Percentiles rank a stretch among this genome's conserved stretches.
phyloP scores from a whole-genome alignment of 805 yeast species.

The Candida nonsorbophila region DNA sequence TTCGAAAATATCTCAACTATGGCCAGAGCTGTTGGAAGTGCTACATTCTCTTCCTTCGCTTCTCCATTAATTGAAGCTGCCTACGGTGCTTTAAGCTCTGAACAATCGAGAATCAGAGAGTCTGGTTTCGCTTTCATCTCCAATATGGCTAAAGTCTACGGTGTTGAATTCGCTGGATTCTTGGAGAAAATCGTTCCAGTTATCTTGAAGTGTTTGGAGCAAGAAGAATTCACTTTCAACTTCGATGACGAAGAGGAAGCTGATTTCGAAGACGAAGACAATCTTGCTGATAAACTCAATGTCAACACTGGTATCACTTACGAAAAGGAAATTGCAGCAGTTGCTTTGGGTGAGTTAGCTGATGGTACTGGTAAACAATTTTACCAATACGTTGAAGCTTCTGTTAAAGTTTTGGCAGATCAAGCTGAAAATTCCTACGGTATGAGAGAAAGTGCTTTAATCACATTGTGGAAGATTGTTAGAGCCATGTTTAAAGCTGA shows the following conservation, averaged over 20 bases:
- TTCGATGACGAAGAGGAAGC: constrained; percentile 43
- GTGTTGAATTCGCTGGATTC: constrained; percentile 82
- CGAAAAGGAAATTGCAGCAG: constrained; percentile 93
- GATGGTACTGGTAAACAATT: constrained; percentile 79
- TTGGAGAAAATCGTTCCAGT: constrained; percentile 79
- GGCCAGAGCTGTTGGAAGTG: constrained; percentile 96
- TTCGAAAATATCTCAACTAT: constrained; percentile 91
- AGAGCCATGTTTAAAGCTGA: constrained; percentile 59
- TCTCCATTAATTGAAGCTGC: constrained; percentile 87
- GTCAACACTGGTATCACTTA: constrained; percentile 93
- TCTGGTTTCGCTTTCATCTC: constrained; percentile 91
- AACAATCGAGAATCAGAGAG: constrained; percentile 84
- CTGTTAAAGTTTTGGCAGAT: constrained; percentile 57
- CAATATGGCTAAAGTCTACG: constrained; percentile 92
- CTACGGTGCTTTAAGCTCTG: constrained; percentile 68
- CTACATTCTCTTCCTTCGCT: constrained; percentile 79
- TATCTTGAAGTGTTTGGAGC: constrained; percentile 76
- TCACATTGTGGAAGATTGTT: constrained; percentile 77
- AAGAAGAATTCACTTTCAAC: constrained; percentile 75
- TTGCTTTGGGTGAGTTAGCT: constrained; percentile 85
- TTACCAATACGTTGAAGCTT: constrained; percentile 67
- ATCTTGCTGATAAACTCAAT: constrained; percentile 64
- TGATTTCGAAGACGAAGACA: constrained; percentile 55
- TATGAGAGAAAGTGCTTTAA: constrained; percentile 81
- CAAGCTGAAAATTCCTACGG: constrained; percentile 87